Base-by-base conservation (phyloP, 1,139 yeast species). In the Saccharomyces pastorianus region DNA sequence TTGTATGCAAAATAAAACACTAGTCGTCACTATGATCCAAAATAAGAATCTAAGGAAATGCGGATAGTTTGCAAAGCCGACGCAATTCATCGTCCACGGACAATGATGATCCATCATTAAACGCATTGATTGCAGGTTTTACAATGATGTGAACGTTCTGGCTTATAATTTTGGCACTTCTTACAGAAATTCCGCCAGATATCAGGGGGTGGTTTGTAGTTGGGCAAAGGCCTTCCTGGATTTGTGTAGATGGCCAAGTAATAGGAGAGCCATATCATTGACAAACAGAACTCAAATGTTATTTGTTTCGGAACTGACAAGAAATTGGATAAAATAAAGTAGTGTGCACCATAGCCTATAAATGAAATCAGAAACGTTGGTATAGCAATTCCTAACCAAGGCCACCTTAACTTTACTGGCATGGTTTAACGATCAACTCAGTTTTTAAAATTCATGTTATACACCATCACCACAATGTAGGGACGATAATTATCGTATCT, bases 81-180 rank as follows among this genome's bases (percentile, higher is more conserved):
- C 90, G 63, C 96, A 88, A 66, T 86, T 87, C 69, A 81, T 79
- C 0, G 95, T 86, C 96, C 96, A 88, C 0, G 96, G 95, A 58
- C 85, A 82, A 69, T 88, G 95, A 67, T 88, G 96, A 68, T 88
- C 96, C 96, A 88, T 88, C 63, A 79, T 80, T 53, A 87, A 13
- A 88, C 84, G 65, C 96, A 88, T 41, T 64, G 68, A 9, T 76
- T 71, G 61, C 87, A 82, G 0, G 76, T 74, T 61, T 82, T 82
- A 69, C 96, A 88, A 67, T 88, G 96, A 65, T 88, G 96, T 1
- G 88, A 68, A 50, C 96, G 73, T 64, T 83, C 89, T 0, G 95
- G 95, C 65, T 88, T 88, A 65, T 76, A 81, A 23, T 64, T 69
- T 32, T 80, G 63, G 67, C 96, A 88, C 63, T 85, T 86, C 53